A percentile compares a stretch with the other conserved stretches of the same genome.
These are phyloP conservation scores for Phylloporus gajari DNA, from an alignment of 1,284 basidiomycete genomes.

Conservation along the genomic window DNA sequence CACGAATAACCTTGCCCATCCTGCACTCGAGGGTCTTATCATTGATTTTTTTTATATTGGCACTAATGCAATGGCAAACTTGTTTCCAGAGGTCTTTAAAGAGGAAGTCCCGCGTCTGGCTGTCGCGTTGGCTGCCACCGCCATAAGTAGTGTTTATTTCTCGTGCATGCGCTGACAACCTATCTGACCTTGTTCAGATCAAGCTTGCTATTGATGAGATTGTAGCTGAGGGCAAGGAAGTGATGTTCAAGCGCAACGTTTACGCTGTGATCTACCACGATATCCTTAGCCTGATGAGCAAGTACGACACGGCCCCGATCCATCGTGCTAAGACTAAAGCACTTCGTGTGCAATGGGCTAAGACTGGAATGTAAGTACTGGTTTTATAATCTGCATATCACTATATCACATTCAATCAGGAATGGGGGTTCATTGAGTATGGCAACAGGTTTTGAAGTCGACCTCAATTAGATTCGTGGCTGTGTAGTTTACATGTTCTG, in stretches of 20 bases:
- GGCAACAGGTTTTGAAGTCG: conserved; percentile 4
- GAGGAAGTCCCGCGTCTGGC: neutral
- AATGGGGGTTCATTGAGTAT: neutral
- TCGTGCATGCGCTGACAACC: neutral
- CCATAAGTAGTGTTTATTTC: neutral
- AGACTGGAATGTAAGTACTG: neutral
- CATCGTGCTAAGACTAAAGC: neutral
- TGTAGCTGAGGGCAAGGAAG: neutral
- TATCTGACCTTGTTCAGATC: neutral
- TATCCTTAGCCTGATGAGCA: neutral
- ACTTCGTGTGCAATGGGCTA: neutral
- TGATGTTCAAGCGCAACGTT: neutral
- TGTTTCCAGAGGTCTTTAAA: neutral
- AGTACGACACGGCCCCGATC: neutral
- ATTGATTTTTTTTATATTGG: neutral
- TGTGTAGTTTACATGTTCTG: neutral
- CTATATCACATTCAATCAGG: neutral
- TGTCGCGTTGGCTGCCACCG: neutral
- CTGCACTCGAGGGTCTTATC: neutral
- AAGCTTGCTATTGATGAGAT: neutral
- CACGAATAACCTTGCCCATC: neutral
- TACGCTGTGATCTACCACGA: neutral
- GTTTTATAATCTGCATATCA: neutral
- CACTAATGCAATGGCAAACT: neutral
- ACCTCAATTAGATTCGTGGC: conserved; percentile 7